Evolutionary conservation across 805 yeast genomes (phyloP), one percentile per base, ranked within the genome.

Genomic region (Yamadazyma paraphyllophila): DNA sequence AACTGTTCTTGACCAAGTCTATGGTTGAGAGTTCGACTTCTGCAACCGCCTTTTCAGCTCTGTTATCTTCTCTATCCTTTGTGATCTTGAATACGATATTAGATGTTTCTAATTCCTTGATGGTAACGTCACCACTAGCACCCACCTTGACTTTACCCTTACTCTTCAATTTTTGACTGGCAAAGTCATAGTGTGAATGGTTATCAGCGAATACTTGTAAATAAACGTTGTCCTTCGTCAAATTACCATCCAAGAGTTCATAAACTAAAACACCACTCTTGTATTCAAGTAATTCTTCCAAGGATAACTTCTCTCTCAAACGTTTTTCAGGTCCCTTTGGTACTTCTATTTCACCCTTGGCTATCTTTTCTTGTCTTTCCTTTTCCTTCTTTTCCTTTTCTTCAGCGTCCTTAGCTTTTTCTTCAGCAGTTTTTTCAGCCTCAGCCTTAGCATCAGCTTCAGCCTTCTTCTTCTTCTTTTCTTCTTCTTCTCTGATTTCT

Each of bases 201-300:
- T 80, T 82, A 65, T 94, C 97, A 56, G 88, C 83, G 62, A 78
- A 86, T 0, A 82, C 77, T 62, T 90, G 95, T 16, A 94, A 67
- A 51, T 77, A 85, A 13, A 81, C 76, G 47, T 80, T 81, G n/a
- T 69, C 73, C 44, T 77, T 74, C 36, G 77, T 65, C 37, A 81
- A 62, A 32, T 69, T 72, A 45, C 86, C 88, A 33, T 80, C 82
- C 20, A 81, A 56, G 32, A 94, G 61, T 40, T 86, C 81, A 55
- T 74, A 78, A 1, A 85, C 85, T 41, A 91, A 71, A 14, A 90
- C 82, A 71, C 99, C 99, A 17, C 88, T 74, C 47, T 79, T 76
- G 59, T 78, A 76, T 24, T 76, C 71, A 14, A 77, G 49, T 46
- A 88, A 73, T 51, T 88, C 78, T 13, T 76, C 76, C 39, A 87